phyloP scores from a whole-genome alignment of 345 rosid genomes.

The Anacardium occidentale region DNA sequence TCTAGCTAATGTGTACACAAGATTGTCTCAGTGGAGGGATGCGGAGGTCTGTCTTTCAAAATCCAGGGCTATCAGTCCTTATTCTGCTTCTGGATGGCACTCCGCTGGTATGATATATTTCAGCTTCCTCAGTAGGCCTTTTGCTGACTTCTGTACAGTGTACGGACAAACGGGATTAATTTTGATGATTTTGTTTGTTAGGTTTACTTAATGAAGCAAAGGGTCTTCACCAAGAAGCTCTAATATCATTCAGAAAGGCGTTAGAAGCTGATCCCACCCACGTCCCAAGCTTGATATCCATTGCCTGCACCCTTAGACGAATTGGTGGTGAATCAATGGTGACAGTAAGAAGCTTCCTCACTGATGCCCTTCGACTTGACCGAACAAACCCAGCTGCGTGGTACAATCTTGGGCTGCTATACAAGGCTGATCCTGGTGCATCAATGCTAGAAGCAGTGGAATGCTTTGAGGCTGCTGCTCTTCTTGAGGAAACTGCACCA shows the following conservation, averaged over 20 bases:
- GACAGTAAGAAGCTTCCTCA: constrained; percentile 47
- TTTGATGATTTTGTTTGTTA: constrained; percentile 13
- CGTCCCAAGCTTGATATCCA: constrained; percentile 59
- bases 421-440: constrained; percentile 38
- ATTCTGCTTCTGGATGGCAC: constrained; percentile 58
- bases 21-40: constrained; percentile 60
- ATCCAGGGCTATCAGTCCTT: constrained; percentile 48
- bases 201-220: constrained; percentile 46
- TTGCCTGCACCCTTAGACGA: constrained; percentile 45
- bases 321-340: constrained; percentile 37
- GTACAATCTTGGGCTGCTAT: constrained; percentile 59
- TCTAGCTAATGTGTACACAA: constrained; percentile 55
- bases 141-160: neutral
- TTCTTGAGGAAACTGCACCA: constrained; percentile 56
- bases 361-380: constrained; percentile 52
- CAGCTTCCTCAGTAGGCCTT: neutral
- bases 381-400: constrained; percentile 52
- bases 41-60: constrained; percentile 71
- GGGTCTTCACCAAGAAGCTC: constrained; percentile 51
- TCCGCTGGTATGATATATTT: constrained; percentile 36
- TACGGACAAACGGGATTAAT: too few species aligned
- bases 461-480: constrained; percentile 59
- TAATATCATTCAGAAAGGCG: constrained; percentile 46
- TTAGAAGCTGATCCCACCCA: constrained; percentile 51
- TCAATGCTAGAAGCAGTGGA: constrained; percentile 49